Percentiles rank a stretch among this genome's conserved stretches.
These are phyloP conservation scores for Lagenidium sp. DNA, from an alignment of 352 stramenopile genomes.

Conservation along the genomic window DNA sequence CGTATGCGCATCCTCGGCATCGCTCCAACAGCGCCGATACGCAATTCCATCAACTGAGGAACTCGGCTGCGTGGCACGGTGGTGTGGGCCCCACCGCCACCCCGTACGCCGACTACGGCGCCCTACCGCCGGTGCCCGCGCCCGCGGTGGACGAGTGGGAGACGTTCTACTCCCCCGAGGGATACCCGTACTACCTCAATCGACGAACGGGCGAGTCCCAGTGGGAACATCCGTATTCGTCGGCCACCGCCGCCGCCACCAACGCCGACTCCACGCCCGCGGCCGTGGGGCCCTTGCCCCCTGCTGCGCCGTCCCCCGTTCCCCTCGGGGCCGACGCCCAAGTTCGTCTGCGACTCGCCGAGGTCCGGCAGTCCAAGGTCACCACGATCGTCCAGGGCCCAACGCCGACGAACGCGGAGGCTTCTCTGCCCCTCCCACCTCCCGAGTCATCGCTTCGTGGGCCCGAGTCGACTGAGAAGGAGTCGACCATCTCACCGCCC, in stretches of 20 bases:
- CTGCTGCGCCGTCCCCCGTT: too few relatives aligned
- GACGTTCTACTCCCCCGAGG: conserved; percentile 58
- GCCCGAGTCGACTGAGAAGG: too few relatives aligned
- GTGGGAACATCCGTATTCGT: conserved; percentile 50
- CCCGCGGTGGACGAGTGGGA: conserved; percentile 30
- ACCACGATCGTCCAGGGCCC: too few relatives aligned
- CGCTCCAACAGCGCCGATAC: conserved; percentile 3
- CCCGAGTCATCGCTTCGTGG: too few relatives aligned
- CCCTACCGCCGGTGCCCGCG: too few relatives aligned
- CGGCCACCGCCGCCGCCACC: background rate
- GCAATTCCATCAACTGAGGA: background rate
- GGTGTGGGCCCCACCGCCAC: background rate
- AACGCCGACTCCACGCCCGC: too few relatives aligned
- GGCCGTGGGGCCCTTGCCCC: too few relatives aligned
- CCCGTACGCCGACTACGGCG: background rate
- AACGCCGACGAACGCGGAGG: too few relatives aligned
- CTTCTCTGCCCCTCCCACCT: too few relatives aligned
- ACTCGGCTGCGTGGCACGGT: conserved; percentile 5
- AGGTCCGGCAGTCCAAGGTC: too few relatives aligned
- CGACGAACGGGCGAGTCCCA: conserved; percentile 53
- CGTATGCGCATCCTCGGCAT: conserved; percentile 1
- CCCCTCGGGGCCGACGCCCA: too few relatives aligned
- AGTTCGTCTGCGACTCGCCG: too few relatives aligned
- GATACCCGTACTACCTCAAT: conserved; percentile 78
- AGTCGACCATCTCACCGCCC: background rate